Evolutionary conservation across 1,284 basidiomycete species (phyloP).

Genomic region (Wallemia hederae): DNA sequence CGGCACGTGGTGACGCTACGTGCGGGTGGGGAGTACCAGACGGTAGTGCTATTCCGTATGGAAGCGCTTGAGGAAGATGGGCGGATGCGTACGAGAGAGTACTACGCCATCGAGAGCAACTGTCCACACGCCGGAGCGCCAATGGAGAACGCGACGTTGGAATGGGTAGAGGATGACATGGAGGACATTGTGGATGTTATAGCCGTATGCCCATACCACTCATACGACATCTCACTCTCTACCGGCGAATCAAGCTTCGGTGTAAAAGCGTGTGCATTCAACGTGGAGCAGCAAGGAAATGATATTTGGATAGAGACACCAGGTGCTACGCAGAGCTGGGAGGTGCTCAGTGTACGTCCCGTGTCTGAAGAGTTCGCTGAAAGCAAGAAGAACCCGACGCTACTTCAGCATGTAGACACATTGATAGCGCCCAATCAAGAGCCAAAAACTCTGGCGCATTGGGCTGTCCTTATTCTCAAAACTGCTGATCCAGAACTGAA

Average conservation of each 20-base stretch:
- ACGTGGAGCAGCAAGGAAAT: not conserved
- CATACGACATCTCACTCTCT: not conserved
- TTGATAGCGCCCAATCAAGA: constrained; percentile 13
- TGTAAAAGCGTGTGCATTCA: not conserved
- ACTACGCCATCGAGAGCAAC: not conserved
- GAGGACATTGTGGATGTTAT: not conserved
- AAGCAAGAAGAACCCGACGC: constrained; percentile 21
- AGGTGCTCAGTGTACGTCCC: not conserved
- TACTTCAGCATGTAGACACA: constrained; percentile 12
- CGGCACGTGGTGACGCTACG: not conserved
- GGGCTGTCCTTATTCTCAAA: constrained; percentile 43
- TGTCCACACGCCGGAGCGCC: not conserved
- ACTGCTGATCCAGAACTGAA: constrained; percentile 39
- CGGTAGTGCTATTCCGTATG: not conserved
- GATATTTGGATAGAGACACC: not conserved
- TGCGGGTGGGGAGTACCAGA: not conserved
- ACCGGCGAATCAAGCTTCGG: not conserved
- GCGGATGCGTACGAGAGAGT: not conserved
- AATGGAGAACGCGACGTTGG: not conserved
- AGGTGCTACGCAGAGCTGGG: not conserved
- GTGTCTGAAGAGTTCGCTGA: not conserved
- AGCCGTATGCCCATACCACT: not conserved
- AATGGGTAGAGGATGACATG: not conserved
- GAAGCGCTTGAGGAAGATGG: not conserved
- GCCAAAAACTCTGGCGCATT: constrained; percentile 36